A percentile compares a stretch with the other conserved stretches of the same genome.
Evolutionary conservation across 2,329 filamentous ascomycete species (phyloP).

Genomic region (Exophiala viscosa): DNA sequence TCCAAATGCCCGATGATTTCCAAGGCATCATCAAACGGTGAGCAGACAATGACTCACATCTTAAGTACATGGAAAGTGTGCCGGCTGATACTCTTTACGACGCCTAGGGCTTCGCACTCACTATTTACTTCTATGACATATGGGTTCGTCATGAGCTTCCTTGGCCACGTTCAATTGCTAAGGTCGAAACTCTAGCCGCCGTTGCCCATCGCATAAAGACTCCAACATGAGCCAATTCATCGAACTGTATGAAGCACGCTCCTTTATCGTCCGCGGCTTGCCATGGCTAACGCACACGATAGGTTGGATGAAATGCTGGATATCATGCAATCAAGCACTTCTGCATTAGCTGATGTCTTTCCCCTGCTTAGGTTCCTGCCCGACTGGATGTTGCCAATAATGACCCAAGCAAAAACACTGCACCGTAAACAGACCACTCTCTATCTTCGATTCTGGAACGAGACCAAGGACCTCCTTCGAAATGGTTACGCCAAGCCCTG

Average conservation of each 20-base stretch:
- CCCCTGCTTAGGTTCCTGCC: constrained; percentile 46
- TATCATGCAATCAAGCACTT: constrained; percentile 40
- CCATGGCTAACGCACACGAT: no score
- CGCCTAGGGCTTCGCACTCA: no score
- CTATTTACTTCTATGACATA: no score
- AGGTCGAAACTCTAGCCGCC: constrained; percentile 50
- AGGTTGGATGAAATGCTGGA: constrained; percentile 41
- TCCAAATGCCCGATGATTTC: constrained; percentile 44
- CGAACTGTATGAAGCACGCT: no score
- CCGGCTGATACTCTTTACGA: no score
- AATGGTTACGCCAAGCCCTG: constrained; percentile 25
- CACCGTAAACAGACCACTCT: constrained; percentile 44
- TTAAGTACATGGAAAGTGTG: no score
- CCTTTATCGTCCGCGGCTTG: no score
- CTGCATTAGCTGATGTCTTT: constrained; percentile 46
- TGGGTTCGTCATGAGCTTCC: constrained; percentile 43
- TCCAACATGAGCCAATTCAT: constrained; percentile 43
- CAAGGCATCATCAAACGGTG: no score
- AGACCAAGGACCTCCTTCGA: constrained; percentile 33
- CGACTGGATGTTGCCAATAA: constrained; percentile 26
- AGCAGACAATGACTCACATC: no score
- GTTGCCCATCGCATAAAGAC: constrained; percentile 41
- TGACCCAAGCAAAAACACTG: constrained; percentile 32
- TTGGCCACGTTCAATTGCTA: constrained; percentile 46
- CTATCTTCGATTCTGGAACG: constrained; percentile 41